Percentiles rank a stretch among this genome's conserved stretches.
Evolutionary conservation across 2,329 filamentous ascomycete genomes (phyloP).

Genomic region (Cordyceps pruinosa): DNA sequence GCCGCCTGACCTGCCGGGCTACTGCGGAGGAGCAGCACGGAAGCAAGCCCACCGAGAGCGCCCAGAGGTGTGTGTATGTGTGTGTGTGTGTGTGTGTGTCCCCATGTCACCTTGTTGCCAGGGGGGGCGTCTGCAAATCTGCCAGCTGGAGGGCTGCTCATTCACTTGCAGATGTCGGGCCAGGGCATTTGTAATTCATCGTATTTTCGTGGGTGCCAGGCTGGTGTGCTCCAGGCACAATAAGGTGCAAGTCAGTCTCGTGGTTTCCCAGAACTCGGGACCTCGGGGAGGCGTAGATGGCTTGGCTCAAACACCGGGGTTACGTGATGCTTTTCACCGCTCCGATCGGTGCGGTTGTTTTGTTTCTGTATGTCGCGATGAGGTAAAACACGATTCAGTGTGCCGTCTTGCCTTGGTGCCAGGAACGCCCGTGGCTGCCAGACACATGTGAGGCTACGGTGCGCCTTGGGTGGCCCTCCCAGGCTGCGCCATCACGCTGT

Average conservation of each 20-base stretch:
- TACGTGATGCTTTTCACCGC: conserved; percentile 5
- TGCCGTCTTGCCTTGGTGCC: conserved; percentile 6
- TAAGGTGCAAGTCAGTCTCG: background rate
- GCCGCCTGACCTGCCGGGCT: background rate
- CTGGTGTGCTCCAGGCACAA: background rate
- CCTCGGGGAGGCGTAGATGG: background rate
- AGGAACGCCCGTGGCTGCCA: conserved; percentile 3
- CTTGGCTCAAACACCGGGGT: background rate
- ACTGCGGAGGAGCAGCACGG: background rate
- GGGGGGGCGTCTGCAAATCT: background rate
- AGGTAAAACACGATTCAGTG: conserved; percentile 11
- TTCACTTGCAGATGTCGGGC: background rate
- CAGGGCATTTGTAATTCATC: background rate
- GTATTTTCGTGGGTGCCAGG: background rate
- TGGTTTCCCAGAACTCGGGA: background rate
- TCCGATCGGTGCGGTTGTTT: conserved; percentile 9
- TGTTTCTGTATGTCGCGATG: conserved; percentile 12
- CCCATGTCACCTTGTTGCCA: background rate
- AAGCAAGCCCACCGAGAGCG: conserved; percentile 6
- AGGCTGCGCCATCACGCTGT: background rate
- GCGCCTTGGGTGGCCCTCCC: background rate
- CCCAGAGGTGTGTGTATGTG: background rate
- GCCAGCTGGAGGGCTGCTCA: background rate
- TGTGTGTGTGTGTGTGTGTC: background rate
- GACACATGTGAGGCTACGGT: background rate